Base-by-base conservation (phyloP, 768 basidiomycete species). In the Termitomyces sp. region DNA sequence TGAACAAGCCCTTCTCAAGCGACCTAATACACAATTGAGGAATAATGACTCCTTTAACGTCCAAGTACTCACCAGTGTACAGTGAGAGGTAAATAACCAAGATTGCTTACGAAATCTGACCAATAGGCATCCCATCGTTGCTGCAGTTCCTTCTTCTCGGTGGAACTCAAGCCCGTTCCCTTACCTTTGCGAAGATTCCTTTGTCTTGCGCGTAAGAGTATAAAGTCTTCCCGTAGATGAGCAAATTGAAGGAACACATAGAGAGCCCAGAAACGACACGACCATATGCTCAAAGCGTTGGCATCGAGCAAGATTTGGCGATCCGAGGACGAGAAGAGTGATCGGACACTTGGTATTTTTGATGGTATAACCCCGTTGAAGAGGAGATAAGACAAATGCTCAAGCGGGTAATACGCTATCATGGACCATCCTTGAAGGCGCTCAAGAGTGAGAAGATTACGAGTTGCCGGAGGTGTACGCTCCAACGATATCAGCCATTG, bases 401-500 rank as follows among this genome's bases (percentile, higher is more conserved):
- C 88, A 47, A 92, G 77, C 1, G 89, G 91, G 65, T 87, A 92
- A 73, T 87, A 92, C 1, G 75, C 80, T 12, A 92, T 75, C 89
- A 92, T 91, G 2, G 87, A 76, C 81, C 80, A 88, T 18, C 82
- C 90, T 67, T 92, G 90, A 22, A 91, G 73, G 28, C 90, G 86
- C 67, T 92, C 90, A 45, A 92, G 88, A 0, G 81, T 88, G 51
- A 86, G 81, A 32, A 92, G 77, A 45, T 78, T 78, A 3, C 85
- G 80, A 2, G 90, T 92, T 3, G 87, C 85, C 13, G 85, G 85
- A 1, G 84, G 85, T 42, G 71, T 81, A n/a, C 84, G 82, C 68
- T 91, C 90, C 64, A 92, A 69, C 1, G 86, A 79, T 18, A 88
- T 83, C 49, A 92, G 77, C 90, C 90, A 92, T 65, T 90, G 87